phyloP scores from a whole-genome alignment of 805 yeast genomes.

The Wickerhamomyces ciferrii region DNA sequence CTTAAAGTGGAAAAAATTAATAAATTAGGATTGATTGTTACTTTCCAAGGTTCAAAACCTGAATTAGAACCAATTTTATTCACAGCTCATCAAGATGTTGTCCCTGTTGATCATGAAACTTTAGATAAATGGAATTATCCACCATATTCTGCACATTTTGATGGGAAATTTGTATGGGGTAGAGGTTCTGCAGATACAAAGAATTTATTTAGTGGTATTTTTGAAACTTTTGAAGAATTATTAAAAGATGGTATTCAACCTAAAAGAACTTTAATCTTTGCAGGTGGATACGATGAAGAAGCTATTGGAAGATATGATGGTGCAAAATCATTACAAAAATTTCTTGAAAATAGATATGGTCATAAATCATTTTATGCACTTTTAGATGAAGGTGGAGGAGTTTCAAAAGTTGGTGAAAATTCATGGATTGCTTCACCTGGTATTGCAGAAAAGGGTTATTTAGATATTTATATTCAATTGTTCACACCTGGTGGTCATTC shows the following conservation, averaged over 20 bases:
- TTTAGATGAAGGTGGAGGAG: slow-evolving; percentile 57
- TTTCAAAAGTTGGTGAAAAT: slow-evolving; percentile 21
- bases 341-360: slow-evolving; percentile 50
- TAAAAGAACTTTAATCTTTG: slow-evolving; percentile 51
- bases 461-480: slow-evolving; percentile 45
- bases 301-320: slow-evolving; percentile 64
- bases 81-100: slow-evolving; percentile 82
- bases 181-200: slow-evolving; percentile 76
- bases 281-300: slow-evolving; percentile 80
- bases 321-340: slow-evolving; percentile 29
- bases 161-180: slow-evolving; percentile 62
- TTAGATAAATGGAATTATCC: slow-evolving; percentile 56
- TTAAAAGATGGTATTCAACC: slow-evolving; percentile 45
- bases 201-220: slow-evolving; percentile 53
- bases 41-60: slow-evolving; percentile 53
- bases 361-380: slow-evolving; percentile 51
- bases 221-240: slow-evolving; percentile 57
- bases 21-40: slow-evolving; percentile 57
- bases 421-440: slow-evolving; percentile 46
- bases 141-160: slow-evolving; percentile 64
- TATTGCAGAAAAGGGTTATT: slow-evolving; percentile 58
- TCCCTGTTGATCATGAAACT: slow-evolving; percentile 64
- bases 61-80: slow-evolving; percentile 58
- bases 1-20: slow-evolving; percentile 53
- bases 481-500: slow-evolving; percentile 74